These are phyloP conservation scores for Penicillium robsamsonii DNA, from an alignment of 495 filamentous ascomycete genomes.

Conservation along the genomic window DNA sequence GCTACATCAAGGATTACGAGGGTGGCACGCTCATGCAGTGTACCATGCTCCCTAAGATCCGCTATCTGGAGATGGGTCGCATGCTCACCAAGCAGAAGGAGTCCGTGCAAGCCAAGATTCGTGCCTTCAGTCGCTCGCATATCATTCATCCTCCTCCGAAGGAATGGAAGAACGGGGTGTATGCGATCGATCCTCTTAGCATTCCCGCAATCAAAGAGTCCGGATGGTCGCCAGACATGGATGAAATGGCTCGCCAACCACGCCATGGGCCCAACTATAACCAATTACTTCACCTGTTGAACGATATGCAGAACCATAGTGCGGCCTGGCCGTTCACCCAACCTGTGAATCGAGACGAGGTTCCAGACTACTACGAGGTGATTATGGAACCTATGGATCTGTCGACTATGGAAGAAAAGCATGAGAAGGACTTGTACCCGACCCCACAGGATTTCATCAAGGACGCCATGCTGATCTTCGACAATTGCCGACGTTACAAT, in stretches of 20 bases:
- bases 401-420: constrained; percentile 91
- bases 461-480: constrained; percentile 87
- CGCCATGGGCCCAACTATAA: constrained; percentile 97
- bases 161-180: constrained; percentile 71
- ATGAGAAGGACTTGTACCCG: constrained; percentile 88
- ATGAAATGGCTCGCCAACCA: constrained; percentile 92
- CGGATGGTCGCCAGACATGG: constrained; percentile 97
- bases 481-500: constrained; percentile 95
- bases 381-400: constrained; percentile 99
- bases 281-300: constrained; percentile 85
- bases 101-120: constrained; percentile 88
- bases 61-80: constrained; percentile 88
- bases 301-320: constrained; percentile 90
- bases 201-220: constrained; percentile 83
- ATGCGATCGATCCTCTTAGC: constrained; percentile 74
- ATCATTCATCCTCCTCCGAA: constrained; percentile 81
- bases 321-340: constrained; percentile 92
- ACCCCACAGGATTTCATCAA: constrained; percentile 90
- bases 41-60: constrained; percentile 90
- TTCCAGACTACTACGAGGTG: constrained; percentile 96
- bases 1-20: constrained; percentile 99
- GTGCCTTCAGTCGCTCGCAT: constrained; percentile 84
- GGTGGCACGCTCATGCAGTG: constrained; percentile 99
- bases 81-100: constrained; percentile 99
- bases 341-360: constrained; percentile 92